phyloP scores from a whole-genome alignment of 179 eudicot species.

The Beta macrorhiza region DNA sequence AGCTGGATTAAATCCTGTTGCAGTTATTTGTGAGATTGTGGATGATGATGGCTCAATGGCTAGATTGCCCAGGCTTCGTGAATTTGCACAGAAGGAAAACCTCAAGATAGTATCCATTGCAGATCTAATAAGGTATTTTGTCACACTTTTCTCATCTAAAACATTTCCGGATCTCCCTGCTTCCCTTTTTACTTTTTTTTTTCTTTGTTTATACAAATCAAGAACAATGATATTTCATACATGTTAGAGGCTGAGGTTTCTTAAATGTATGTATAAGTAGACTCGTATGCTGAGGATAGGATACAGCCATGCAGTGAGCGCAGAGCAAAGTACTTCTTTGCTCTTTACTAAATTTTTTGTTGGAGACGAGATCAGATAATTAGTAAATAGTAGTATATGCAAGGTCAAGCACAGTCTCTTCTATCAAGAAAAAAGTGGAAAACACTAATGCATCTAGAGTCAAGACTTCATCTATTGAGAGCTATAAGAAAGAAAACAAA shows the following conservation, averaged over 20 bases:
- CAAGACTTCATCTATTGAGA: too few relatives aligned
- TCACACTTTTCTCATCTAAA: background rate
- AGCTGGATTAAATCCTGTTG: slow-evolving; percentile 78
- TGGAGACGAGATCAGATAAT: background rate
- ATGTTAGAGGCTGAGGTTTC: background rate
- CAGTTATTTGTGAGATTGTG: slow-evolving; percentile 86
- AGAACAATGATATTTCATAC: background rate
- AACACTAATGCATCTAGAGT: too few relatives aligned
- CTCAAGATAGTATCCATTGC: slow-evolving; percentile 80
- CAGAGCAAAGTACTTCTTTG: background rate
- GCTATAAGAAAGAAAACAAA: too few relatives aligned
- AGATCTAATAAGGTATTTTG: slow-evolving; percentile 67
- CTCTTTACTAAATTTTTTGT: background rate
- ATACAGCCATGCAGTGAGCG: background rate
- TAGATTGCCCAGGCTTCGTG: slow-evolving; percentile 74
- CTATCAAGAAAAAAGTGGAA: background rate
- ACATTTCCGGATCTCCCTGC: background rate
- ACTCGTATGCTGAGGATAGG: background rate
- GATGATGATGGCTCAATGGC: slow-evolving; percentile 99
- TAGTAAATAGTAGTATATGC: background rate
- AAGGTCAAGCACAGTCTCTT: background rate
- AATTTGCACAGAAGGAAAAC: slow-evolving; percentile 63
- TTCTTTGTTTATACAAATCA: too few relatives aligned
- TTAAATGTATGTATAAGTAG: background rate
- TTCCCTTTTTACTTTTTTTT: background rate